Evolutionary conservation across 257 asterid genomes (phyloP).

Genomic region (Coffea canephora): DNA sequence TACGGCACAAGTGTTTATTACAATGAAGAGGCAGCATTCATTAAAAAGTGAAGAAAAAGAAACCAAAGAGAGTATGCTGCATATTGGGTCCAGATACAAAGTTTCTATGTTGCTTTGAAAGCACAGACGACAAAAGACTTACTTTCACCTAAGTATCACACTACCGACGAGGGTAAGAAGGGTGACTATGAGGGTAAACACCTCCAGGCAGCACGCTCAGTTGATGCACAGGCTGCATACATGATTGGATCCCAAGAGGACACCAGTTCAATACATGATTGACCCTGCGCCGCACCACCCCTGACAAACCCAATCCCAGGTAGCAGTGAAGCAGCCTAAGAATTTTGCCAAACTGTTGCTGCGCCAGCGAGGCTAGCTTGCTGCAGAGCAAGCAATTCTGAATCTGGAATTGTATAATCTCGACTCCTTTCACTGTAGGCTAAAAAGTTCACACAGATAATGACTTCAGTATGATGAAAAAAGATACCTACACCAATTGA

Average conservation of each 20-base stretch:
- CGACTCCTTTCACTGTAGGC: conserved; percentile 90
- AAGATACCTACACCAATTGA: conserved; percentile 8
- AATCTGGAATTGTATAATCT: conserved; percentile 63
- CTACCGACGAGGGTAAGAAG: conserved; percentile 28
- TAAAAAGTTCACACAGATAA: conserved; percentile 17
- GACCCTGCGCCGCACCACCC: conserved; percentile 29
- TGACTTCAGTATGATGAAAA: conserved; percentile 14
- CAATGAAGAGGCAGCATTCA: neutral
- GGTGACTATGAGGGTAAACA: conserved; percentile 34
- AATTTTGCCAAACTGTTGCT: conserved; percentile 42
- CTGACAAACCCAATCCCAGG: conserved; percentile 38
- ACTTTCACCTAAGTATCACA: neutral
- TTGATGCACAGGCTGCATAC: conserved; percentile 38
- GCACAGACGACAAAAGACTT: no score
- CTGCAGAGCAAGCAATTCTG: conserved; percentile 45
- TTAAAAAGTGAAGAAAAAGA: neutral
- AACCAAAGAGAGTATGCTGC: neutral
- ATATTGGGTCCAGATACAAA: neutral
- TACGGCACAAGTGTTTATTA: neutral
- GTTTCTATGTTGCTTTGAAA: neutral
- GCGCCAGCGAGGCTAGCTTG: conserved; percentile 33
- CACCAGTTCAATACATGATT: conserved; percentile 28
- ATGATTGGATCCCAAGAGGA: conserved; percentile 50
- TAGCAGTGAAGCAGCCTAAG: conserved; percentile 33
- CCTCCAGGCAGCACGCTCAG: conserved; percentile 37